Percentiles rank a stretch among this genome's conserved stretches.
Conservation (phyloP, 148 eudicot species). For the Rhododendron griersonianum region DNA sequence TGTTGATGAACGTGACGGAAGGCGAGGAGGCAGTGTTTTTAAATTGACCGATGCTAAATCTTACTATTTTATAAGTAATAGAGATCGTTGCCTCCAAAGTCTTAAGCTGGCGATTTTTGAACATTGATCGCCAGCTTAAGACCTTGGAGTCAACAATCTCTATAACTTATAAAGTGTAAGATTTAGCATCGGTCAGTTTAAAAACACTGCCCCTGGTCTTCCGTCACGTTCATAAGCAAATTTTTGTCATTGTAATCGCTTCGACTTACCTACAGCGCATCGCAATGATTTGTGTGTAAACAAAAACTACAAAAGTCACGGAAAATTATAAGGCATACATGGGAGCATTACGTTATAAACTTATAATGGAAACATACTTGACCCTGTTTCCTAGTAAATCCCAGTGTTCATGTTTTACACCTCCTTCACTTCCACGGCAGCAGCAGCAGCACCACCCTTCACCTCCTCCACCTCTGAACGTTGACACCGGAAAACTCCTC, state of each 20-base stretch:
- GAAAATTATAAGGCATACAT: no score
- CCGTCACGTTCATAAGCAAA: not conserved
- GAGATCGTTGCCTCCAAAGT: no score
- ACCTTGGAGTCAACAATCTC: no score
- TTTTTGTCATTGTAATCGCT: not conserved
- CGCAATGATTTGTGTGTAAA: no score
- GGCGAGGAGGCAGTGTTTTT: not conserved
- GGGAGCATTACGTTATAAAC: no score
- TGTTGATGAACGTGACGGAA: not conserved
- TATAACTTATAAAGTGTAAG: not conserved
- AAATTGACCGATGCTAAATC: not conserved
- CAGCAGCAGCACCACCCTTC: not conserved
- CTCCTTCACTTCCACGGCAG: not conserved
- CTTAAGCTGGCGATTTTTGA: no score
- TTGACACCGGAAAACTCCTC: conserved; percentile 38
- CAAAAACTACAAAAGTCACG: not conserved
- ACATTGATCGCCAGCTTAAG: no score
- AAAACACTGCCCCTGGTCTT: not conserved
- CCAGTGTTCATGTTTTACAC: not conserved
- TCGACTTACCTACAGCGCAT: not conserved
- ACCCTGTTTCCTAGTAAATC: not conserved
- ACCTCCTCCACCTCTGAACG: conserved; percentile 31
- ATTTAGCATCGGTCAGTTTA: no score
- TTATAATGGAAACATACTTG: no score
- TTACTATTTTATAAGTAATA: not conserved